phyloP scores from a whole-genome alignment of 768 basidiomycete species.

The Fistulinella prunicolor region DNA sequence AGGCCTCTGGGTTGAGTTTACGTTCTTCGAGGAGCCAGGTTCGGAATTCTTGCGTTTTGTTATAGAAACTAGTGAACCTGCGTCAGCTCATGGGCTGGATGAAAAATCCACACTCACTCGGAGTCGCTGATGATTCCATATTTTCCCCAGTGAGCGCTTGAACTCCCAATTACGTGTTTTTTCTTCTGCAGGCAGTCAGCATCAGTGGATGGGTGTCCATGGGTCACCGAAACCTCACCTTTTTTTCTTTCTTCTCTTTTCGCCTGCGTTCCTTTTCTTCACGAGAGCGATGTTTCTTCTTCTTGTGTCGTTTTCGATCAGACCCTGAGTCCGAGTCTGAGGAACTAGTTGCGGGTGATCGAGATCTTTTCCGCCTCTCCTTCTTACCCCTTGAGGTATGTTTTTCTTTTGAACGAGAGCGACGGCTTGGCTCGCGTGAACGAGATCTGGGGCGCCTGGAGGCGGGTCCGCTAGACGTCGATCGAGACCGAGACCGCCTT shows the following conservation, averaged over 20 bases:
- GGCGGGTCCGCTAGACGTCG: constrained; percentile 20
- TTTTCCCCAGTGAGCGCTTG: constrained; percentile 77
- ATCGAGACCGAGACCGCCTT: constrained; percentile 26
- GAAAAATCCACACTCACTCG: constrained; percentile 54
- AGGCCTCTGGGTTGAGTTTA: constrained; percentile 84
- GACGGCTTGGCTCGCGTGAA: constrained; percentile 26
- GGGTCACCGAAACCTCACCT: constrained; percentile 37
- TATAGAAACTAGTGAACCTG: constrained; percentile 59
- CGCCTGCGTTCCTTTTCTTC: constrained; percentile 51
- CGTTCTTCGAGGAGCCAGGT: constrained; percentile 94
- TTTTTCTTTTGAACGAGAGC: constrained; percentile 37
- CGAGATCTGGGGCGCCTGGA: constrained; percentile 13
- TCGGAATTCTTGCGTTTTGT: constrained; percentile 82
- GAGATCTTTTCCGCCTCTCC: constrained; percentile 32
- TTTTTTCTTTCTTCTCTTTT: constrained; percentile 70
- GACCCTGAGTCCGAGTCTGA: constrained; percentile 33
- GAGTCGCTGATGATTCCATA: constrained; percentile 82
- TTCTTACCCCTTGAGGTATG: constrained; percentile 22
- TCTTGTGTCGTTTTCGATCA: constrained; percentile 38
- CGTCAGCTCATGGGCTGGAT: constrained; percentile 12
- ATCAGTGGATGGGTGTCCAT: neutral
- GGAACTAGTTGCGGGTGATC: constrained; percentile 42
- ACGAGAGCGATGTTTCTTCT: constrained; percentile 46
- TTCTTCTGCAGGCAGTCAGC: constrained; percentile 49
- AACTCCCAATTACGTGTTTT: constrained; percentile 44